Conservation (phyloP, 306 rosid genomes). For the Acacia crassicarpa region DNA sequence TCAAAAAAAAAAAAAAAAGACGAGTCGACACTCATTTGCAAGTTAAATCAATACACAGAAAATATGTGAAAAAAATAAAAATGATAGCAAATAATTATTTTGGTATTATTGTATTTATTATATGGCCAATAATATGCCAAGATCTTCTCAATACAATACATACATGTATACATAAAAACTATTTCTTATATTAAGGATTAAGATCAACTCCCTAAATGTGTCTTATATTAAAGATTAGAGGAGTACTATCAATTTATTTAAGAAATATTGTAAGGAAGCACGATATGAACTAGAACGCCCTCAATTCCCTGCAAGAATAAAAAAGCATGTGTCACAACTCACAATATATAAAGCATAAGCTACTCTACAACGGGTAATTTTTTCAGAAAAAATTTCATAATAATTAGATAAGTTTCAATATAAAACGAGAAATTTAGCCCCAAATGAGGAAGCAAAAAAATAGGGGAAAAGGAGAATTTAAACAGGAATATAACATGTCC, state of each 20-base stretch:
- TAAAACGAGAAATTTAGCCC: too few relatives aligned
- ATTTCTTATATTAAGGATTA: too few relatives aligned
- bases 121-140: not conserved
- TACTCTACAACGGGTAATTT: not conserved
- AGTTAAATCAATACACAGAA: not conserved
- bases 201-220: too few relatives aligned
- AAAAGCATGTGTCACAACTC: not conserved
- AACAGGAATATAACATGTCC: not conserved
- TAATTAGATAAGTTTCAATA: too few relatives aligned
- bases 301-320: not conserved
- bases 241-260: not conserved
- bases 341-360: not conserved
- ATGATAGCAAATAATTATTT: not conserved
- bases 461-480: too few relatives aligned
- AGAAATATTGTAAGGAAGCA: too few relatives aligned
- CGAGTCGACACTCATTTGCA: not conserved
- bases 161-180: too few relatives aligned
- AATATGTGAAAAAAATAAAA: not conserved
- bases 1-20: too few relatives aligned
- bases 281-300: not conserved
- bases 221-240: too few relatives aligned
- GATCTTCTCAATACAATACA: not conserved
- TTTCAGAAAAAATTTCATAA: too few relatives aligned
- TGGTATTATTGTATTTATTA: not conserved
- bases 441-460: too few relatives aligned